phyloP scores from a whole-genome alignment of 495 filamentous ascomycete genomes.

The Lepraria neglecta region DNA sequence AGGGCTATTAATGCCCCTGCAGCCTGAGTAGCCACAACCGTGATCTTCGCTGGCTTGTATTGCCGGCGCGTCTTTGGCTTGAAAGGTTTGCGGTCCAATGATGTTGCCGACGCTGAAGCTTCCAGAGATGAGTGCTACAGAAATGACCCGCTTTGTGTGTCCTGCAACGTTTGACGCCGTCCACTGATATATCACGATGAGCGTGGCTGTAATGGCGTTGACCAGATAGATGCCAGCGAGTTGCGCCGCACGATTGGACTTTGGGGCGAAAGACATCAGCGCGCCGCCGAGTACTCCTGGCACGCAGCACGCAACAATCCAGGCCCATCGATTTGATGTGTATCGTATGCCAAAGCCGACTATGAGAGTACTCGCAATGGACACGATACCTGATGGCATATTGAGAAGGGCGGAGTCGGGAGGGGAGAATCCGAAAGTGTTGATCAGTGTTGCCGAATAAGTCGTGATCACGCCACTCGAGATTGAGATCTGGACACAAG shows the following conservation, averaged over 20 bases:
- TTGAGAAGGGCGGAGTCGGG: conserved; percentile 54
- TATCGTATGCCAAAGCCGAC: conserved; percentile 43
- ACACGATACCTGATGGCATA: conserved; percentile 55
- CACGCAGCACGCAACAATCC: conserved; percentile 40
- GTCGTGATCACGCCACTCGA: conserved; percentile 56
- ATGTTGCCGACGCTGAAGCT: conserved; percentile 61
- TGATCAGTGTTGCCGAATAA: conserved; percentile 56
- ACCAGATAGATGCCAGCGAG: conserved; percentile 60
- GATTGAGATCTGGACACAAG: conserved; percentile 39
- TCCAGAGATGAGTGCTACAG: conserved; percentile 50
- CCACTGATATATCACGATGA: conserved; percentile 46
- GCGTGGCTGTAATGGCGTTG: conserved; percentile 45
- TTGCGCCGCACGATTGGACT: conserved; percentile 41
- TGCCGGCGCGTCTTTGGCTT: conserved; percentile 49
- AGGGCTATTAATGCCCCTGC: conserved; percentile 37
- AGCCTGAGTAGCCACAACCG: conserved; percentile 47
- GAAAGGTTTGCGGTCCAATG: conserved; percentile 63
- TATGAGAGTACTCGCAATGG: conserved; percentile 49
- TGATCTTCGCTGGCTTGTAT: conserved; percentile 59
- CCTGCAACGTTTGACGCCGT: conserved; percentile 44
- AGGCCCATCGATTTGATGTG: conserved; percentile 46
- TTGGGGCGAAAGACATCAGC: conserved; percentile 53
- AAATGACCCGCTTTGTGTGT: conserved; percentile 48
- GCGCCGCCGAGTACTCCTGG: conserved; percentile 51
- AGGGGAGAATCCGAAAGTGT: conserved; percentile 51